A percentile compares a stretch with the other conserved stretches of the same genome.
Evolutionary conservation across 2,329 filamentous ascomycete genomes (phyloP).

Genomic region (Acrodontium crateriforme): DNA sequence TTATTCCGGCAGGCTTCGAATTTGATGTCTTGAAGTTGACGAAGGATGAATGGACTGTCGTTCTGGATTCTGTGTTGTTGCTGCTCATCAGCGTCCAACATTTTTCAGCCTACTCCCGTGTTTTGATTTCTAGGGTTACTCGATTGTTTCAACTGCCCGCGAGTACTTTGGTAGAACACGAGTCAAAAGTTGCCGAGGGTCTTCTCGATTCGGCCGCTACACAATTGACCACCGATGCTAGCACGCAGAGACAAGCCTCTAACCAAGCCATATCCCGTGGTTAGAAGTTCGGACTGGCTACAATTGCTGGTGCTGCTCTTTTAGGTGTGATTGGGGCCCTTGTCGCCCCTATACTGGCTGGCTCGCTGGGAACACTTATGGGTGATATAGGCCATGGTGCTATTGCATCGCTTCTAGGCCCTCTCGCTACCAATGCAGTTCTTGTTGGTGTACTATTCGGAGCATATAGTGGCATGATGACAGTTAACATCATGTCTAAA

Average conservation of each 20-base stretch:
- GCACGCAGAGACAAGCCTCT: constrained; percentile 57
- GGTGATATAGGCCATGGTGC: constrained; percentile 62
- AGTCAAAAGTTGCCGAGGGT: constrained; percentile 60
- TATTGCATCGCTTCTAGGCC: constrained; percentile 63
- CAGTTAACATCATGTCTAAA: constrained; percentile 74
- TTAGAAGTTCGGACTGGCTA: constrained; percentile 76
- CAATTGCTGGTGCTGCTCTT: constrained; percentile 73
- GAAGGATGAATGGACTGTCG: constrained; percentile 21
- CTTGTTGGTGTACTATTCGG: constrained; percentile 79
- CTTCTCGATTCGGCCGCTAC: constrained; percentile 64
- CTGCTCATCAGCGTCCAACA: constrained; percentile 26
- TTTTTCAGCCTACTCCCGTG: constrained; percentile 24
- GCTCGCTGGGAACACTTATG: constrained; percentile 67
- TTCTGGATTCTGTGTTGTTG: constrained; percentile 24
- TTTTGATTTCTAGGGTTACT: constrained; percentile 21
- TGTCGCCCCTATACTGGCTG: constrained; percentile 61
- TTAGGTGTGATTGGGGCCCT: constrained; percentile 74
- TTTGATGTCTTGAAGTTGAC: constrained; percentile 4
- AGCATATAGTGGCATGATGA: constrained; percentile 75
- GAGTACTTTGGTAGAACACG: constrained; percentile 20
- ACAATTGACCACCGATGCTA: constrained; percentile 61
- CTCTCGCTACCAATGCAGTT: constrained; percentile 69
- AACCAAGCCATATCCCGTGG: constrained; percentile 51
- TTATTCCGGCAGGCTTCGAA: constrained; percentile 21
- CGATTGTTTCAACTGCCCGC: constrained; percentile 21